These are phyloP conservation scores for Chenopodium quinoa DNA, from an alignment of 148 eudicot species.

Conservation along the genomic window DNA sequence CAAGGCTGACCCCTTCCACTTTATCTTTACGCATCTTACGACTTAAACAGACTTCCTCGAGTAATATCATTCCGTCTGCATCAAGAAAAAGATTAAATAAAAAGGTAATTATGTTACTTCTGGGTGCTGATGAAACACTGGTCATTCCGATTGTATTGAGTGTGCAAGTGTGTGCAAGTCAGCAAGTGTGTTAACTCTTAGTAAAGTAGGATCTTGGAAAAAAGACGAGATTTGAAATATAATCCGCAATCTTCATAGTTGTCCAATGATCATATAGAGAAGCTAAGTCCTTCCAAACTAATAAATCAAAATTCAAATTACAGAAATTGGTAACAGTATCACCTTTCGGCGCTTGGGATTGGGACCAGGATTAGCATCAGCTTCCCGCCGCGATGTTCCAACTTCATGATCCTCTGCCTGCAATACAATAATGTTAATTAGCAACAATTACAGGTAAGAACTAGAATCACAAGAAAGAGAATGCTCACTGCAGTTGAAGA, in stretches of 20 bases:
- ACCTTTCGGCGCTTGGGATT: conserved; percentile 49
- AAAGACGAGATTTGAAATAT: background rate
- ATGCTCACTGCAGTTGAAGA: conserved; percentile 38
- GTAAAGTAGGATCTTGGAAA: background rate
- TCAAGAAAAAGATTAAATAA: background rate
- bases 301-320: background rate
- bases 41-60: background rate
- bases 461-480: background rate
- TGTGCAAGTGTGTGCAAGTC: no score
- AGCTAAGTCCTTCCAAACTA: background rate
- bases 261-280: background rate
- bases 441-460: background rate
- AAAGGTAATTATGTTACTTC: background rate
- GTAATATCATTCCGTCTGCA: conserved; percentile 29
- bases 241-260: background rate
- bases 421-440: background rate
- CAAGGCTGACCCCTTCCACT: background rate
- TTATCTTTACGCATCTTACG: background rate
- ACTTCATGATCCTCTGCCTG: conserved; percentile 34
- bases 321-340: background rate
- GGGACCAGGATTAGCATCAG: conserved; percentile 29
- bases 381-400: conserved; percentile 30
- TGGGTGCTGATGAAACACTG: background rate
- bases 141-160: no score
- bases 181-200: background rate